phyloP scores from a whole-genome alignment of 140 eudicot species.

The Flaveria floridana region DNA sequence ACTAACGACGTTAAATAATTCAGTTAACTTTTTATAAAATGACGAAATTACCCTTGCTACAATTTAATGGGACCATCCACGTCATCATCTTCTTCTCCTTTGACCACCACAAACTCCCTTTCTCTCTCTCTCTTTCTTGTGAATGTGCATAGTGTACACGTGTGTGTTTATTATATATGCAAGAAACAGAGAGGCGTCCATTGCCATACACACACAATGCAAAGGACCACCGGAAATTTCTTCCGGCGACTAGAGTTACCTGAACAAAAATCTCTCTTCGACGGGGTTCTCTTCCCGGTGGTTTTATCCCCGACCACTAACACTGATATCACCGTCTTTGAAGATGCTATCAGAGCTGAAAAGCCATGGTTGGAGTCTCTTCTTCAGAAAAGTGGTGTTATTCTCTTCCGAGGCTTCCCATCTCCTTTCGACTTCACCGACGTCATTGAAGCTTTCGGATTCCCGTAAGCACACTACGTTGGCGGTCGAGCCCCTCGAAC shows the following conservation, averaged over 20 bases:
- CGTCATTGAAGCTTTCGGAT: conserved; percentile 74
- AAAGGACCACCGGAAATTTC: conserved; percentile 27
- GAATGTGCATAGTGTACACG: not conserved
- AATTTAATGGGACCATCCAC: too few relatives aligned
- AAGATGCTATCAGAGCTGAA: conserved; percentile 23
- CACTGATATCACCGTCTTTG: not conserved
- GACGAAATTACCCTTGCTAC: too few relatives aligned
- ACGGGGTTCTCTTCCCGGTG: conserved; percentile 25
- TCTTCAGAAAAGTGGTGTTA: conserved; percentile 41
- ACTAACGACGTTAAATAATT: too few relatives aligned
- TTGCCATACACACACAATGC: not conserved
- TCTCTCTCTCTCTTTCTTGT: too few relatives aligned
- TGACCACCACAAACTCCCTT: too few relatives aligned
- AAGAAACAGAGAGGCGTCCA: not conserved
- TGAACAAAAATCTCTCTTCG: conserved; percentile 43
- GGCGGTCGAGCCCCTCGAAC: conserved; percentile 77
- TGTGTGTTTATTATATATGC: not conserved
- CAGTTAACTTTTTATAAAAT: too few relatives aligned
- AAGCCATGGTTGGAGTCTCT: conserved; percentile 26
- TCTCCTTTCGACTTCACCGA: conserved; percentile 51
- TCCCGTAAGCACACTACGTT: conserved; percentile 55
- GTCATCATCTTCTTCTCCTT: too few relatives aligned
- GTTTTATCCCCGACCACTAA: not conserved
- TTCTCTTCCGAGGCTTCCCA: conserved; percentile 61
- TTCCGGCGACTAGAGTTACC: conserved; percentile 38